Evolutionary conservation across 768 basidiomycete genomes (phyloP).

Genomic region (Arthromyces matolae): DNA sequence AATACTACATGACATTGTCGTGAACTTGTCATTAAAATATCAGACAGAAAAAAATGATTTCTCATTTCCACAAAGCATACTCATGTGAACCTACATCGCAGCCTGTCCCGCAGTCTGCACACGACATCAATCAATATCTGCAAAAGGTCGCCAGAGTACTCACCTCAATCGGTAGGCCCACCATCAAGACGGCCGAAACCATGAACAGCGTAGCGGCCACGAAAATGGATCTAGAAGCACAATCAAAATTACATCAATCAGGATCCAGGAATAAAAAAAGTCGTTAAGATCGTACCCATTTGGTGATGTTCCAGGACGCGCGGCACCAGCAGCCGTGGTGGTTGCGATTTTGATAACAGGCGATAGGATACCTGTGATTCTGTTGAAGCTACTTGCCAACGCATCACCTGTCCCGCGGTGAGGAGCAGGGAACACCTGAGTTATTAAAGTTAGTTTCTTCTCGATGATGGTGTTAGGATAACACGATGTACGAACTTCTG

Average conservation of each 20-base stretch:
- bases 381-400: constrained; percentile 44
- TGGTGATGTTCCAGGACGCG: constrained; percentile 2
- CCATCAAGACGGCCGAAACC: constrained; percentile 35
- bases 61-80: too few species aligned
- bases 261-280: not conserved
- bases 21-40: too few species aligned
- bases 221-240: constrained; percentile 38
- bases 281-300: constrained; percentile 43
- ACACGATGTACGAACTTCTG: constrained; percentile 35
- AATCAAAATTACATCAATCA: not conserved
- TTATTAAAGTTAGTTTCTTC: not conserved
- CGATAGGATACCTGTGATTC: constrained; percentile 43
- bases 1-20: too few species aligned
- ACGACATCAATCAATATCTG: not conserved
- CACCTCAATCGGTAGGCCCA: constrained; percentile 33
- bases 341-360: constrained; percentile 48
- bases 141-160: too few species aligned
- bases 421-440: constrained; percentile 52
- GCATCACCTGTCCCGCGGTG: constrained; percentile 56
- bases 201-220: constrained; percentile 45
- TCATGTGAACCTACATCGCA: too few species aligned
- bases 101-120: not conserved
- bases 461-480: not conserved
- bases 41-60: too few species aligned
- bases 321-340: constrained; percentile 4